Percentiles rank a stretch among this genome's conserved stretches.
Conservation (phyloP, 768 basidiomycete genomes). For the Auriscalpium vulgare region DNA sequence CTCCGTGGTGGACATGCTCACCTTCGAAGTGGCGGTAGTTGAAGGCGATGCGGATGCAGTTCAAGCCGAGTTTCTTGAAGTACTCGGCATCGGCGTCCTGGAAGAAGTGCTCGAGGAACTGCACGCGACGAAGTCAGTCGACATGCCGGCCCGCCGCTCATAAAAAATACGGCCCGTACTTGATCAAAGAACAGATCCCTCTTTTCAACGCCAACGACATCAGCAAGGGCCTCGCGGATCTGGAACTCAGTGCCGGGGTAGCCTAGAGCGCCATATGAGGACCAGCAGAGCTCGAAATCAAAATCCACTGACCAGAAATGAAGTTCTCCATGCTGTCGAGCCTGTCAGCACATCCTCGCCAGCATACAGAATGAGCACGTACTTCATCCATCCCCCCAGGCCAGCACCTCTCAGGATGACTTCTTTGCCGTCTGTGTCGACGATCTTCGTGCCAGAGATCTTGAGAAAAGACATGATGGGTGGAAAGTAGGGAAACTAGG, state of each 20-base stretch:
- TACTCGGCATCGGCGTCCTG: slow-evolving; percentile 64
- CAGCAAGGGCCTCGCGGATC: slow-evolving; percentile 61
- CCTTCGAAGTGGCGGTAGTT: slow-evolving; percentile 72
- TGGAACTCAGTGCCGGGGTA: slow-evolving; percentile 80
- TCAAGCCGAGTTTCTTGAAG: slow-evolving; percentile 72
- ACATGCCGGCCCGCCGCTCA: background rate
- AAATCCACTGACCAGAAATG: slow-evolving; percentile 40
- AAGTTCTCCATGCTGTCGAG: slow-evolving; percentile 64
- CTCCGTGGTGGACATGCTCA: slow-evolving; percentile 6
- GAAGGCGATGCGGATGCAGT: slow-evolving; percentile 70
- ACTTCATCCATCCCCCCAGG: slow-evolving; percentile 87
- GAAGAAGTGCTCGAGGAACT: slow-evolving; percentile 86
- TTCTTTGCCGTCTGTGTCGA: slow-evolving; percentile 48
- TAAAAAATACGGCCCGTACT: slow-evolving; percentile 29
- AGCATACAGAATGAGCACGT: slow-evolving; percentile 24
- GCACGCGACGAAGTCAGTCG: background rate
- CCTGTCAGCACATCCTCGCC: background rate
- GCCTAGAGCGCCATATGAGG: slow-evolving; percentile 26
- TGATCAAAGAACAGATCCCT: slow-evolving; percentile 81
- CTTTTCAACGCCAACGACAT: slow-evolving; percentile 57
- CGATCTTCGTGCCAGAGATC: slow-evolving; percentile 51
- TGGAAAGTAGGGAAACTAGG: background rate
- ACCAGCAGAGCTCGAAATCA: background rate
- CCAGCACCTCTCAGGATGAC: slow-evolving; percentile 65
- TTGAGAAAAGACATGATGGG: slow-evolving; percentile 44